Percentiles rank a stretch among this genome's conserved stretches.
Evolutionary conservation across 2,329 filamentous ascomycete species (phyloP).

Genomic region (Neospermospora avenae): DNA sequence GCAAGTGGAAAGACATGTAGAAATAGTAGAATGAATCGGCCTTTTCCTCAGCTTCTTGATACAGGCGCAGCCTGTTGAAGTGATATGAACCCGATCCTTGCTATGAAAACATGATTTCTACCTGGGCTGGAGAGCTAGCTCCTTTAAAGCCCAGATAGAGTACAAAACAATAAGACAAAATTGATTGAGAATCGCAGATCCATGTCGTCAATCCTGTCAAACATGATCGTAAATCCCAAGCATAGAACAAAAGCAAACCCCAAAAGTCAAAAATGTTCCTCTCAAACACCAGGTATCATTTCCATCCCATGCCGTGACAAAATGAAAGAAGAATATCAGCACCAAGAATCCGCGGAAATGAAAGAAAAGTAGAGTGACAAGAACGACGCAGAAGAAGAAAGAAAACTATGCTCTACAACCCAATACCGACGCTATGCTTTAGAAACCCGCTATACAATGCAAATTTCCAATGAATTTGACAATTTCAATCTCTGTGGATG

Average conservation of each 20-base stretch:
- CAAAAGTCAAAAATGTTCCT: slow-evolving; percentile 16
- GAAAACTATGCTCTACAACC: slow-evolving; percentile 27
- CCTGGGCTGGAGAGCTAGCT: slow-evolving; percentile 31
- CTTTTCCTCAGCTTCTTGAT: neutral
- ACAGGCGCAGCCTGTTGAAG: slow-evolving; percentile 16
- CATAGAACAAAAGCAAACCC: slow-evolving; percentile 1
- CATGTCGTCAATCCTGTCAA: slow-evolving; percentile 9
- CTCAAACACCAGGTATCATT: slow-evolving; percentile 35
- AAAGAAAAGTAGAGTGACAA: slow-evolving; percentile 10
- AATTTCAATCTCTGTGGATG: slow-evolving; percentile 19
- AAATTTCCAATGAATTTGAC: slow-evolving; percentile 26
- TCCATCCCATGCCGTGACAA: slow-evolving; percentile 31
- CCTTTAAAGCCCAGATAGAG: slow-evolving; percentile 18
- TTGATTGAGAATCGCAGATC: slow-evolving; percentile 27
- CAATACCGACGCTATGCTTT: slow-evolving; percentile 31
- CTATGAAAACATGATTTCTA: slow-evolving; percentile 26
- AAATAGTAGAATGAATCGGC: neutral
- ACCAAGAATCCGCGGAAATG: slow-evolving; percentile 14
- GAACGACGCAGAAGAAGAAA: slow-evolving; percentile 14
- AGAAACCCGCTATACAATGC: slow-evolving; percentile 31
- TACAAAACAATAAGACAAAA: slow-evolving; percentile 1
- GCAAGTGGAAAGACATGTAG: neutral
- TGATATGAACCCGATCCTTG: slow-evolving; percentile 3
- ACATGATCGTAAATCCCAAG: slow-evolving; percentile 5
- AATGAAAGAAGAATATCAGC: slow-evolving; percentile 10